Base-by-base conservation (phyloP, 2,329 filamentous ascomycete species). In the Myriosclerotinia duriaeana region DNA sequence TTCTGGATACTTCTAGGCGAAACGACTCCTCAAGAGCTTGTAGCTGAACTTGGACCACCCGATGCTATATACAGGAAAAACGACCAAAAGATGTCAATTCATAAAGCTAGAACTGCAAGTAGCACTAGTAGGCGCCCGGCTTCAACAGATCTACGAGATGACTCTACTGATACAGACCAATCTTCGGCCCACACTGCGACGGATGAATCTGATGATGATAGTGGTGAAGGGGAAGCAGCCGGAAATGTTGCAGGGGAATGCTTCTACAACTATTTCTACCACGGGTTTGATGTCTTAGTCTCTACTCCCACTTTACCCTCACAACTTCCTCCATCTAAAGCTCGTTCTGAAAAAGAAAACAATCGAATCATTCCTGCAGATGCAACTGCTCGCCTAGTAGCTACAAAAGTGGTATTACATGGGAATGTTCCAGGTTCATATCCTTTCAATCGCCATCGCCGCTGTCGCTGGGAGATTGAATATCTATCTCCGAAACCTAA, bases 211-310 rank as follows among this genome's bases (percentile, higher is more conserved):
- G 85, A 87, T 66, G 82, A 83, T 30, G 89, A 91, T 36, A 84
- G 83, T 30, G 84, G 86, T 20, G 84, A 86, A 53, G 87, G 87
- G 40, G 84, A 85, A 40, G 76, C 80, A 4, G 79, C 80, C 1
- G 80, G 81, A 70, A 80, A 82, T 76, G 71, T 87, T 4, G 85
- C 87, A 1, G 85, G 87, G 5, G 92, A 96, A 76, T 93, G 89
- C 71, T 99, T 98, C 77, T 97, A 95, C 79, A 98, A 98, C 77
- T 99, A 99, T 77, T 99, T 97, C 76, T 90, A 94, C 71, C 89
- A 97, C 69, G 95, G 95, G 1, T 96, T 99, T 75, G 95, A 99
- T 77, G 85, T 97, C 12, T 83, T 98, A 6, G 85, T 99, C n/a
- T 96, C 94, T 0, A 87, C 88, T 40, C 89, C 91, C 0, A 87